A percentile compares a stretch with the other conserved stretches of the same genome.
phyloP scores from a whole-genome alignment of 257 asterid genomes.

The Nyctanthes arbortristis region DNA sequence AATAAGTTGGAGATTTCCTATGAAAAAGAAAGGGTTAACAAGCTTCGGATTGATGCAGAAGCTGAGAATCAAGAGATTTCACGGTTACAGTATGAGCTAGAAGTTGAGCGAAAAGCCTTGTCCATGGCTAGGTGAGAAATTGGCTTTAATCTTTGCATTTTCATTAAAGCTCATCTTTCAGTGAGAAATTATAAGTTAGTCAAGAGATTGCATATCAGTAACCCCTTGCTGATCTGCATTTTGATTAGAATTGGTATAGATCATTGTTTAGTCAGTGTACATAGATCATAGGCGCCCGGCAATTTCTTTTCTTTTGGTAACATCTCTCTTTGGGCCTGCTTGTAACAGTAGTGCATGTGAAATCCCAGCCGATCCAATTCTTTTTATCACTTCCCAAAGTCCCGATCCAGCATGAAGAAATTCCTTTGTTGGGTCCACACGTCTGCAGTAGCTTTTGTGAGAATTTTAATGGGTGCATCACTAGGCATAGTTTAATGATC shows the following conservation, averaged over 20 bases:
- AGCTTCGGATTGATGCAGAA: constrained; percentile 82
- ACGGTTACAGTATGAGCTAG: constrained; percentile 92
- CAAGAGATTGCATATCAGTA: constrained; percentile 10
- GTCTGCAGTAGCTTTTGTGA: too few relatives aligned
- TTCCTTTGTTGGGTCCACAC: too few relatives aligned
- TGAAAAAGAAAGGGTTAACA: constrained; percentile 82
- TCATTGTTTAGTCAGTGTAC: not conserved
- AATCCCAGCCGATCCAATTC: too few relatives aligned
- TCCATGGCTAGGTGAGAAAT: constrained; percentile 78
- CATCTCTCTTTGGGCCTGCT: not conserved
- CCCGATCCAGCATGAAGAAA: too few relatives aligned
- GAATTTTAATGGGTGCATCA: not conserved
- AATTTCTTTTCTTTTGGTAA: constrained; percentile 10
- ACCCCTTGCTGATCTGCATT: not conserved
- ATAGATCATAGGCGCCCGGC: not conserved
- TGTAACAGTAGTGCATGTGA: too few relatives aligned
- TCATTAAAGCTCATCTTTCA: constrained; percentile 22
- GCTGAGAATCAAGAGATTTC: constrained; percentile 69
- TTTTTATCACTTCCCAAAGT: too few relatives aligned
- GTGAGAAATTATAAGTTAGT: not conserved
- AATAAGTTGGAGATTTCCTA: constrained; percentile 76
- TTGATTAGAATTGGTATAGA: not conserved
- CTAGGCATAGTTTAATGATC: not conserved
- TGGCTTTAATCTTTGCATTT: constrained; percentile 25
- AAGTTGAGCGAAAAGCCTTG: constrained; percentile 95